Evolutionary conservation across 768 basidiomycete genomes (phyloP).

Genomic region (Agrocybe praecox): DNA sequence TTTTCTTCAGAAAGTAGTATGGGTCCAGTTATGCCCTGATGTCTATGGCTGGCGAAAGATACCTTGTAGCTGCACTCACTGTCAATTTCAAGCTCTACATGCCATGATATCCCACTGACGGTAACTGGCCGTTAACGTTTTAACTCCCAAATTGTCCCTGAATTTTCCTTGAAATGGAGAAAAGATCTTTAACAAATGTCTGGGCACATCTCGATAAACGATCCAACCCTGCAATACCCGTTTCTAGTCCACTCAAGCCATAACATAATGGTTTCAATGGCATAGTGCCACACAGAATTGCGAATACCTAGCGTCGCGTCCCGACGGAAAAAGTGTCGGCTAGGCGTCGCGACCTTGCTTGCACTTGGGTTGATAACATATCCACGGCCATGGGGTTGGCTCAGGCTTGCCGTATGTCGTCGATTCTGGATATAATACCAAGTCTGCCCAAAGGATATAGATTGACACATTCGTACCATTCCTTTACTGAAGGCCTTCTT

Average conservation of each 20-base stretch:
- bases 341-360: not conserved
- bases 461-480: slow-evolving; percentile 14
- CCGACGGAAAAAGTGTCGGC: not conserved
- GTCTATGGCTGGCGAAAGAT: too few relatives aligned
- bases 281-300: slow-evolving; percentile 10
- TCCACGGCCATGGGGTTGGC: slow-evolving; percentile 7
- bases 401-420: not conserved
- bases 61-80: too few relatives aligned
- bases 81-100: too few relatives aligned
- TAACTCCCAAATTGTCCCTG: not conserved
- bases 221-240: not conserved
- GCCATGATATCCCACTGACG: too few relatives aligned
- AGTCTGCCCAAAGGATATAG: slow-evolving; percentile 17
- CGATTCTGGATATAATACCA: not conserved
- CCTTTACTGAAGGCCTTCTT: slow-evolving; percentile 13
- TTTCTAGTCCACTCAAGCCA: not conserved
- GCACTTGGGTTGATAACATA: slow-evolving; percentile 2
- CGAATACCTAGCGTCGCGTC: slow-evolving; percentile 1
- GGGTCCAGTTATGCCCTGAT: too few relatives aligned
- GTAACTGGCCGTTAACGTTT: too few relatives aligned
- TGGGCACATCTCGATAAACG: not conserved
- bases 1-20: too few relatives aligned
- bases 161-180: not conserved
- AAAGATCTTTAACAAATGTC: not conserved
- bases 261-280: not conserved